Percentiles rank a stretch among this genome's conserved stretches.
phyloP scores from a whole-genome alignment of 495 filamentous ascomycete species.

The Filosporella fistucella region DNA sequence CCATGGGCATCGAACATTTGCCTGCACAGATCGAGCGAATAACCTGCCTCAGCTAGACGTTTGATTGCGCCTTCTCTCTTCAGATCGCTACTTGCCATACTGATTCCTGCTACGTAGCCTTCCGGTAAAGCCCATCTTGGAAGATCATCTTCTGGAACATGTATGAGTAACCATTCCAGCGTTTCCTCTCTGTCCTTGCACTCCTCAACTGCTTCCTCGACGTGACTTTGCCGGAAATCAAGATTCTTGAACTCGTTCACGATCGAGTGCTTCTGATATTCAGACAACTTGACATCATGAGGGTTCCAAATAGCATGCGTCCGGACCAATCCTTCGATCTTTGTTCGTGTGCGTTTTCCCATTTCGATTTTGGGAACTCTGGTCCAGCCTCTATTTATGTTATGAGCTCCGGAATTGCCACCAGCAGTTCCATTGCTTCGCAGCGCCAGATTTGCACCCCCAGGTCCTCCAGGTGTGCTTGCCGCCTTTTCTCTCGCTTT shows the following conservation, averaged over 20 bases:
- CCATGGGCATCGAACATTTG: conserved; percentile 64
- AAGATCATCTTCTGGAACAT: conserved; percentile 94
- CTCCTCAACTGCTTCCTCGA: conserved; percentile 79
- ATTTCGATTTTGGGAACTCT: conserved; percentile 87
- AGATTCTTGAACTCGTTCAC: conserved; percentile 69
- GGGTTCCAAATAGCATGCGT: conserved; percentile 84
- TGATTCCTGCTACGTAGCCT: conserved; percentile 82
- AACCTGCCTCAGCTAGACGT: conserved; percentile 76
- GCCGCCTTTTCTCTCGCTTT: conserved; percentile 58
- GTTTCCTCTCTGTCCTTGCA: conserved; percentile 93
- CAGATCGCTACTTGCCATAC: conserved; percentile 73
- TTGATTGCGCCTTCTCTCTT: conserved; percentile 75
- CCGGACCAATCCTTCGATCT: conserved; percentile 74
- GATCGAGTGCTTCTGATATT: conserved; percentile 49
- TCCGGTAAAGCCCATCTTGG: conserved; percentile 88
- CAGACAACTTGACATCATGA: conserved; percentile 58
- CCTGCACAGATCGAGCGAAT: conserved; percentile 76
- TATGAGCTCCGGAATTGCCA: conserved; percentile 26
- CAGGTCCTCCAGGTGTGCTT: conserved; percentile 43
- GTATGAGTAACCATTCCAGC: conserved; percentile 86
- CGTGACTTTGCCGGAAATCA: conserved; percentile 82
- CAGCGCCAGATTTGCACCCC: conserved; percentile 18
- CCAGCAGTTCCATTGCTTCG: conserved; percentile 27
- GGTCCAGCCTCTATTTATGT: conserved; percentile 66
- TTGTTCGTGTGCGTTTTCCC: conserved; percentile 68